Evolutionary conservation across 441 rosid species (phyloP), one percentile per base, ranked within the genome.

Genomic region (Adansonia rubrostipa): DNA sequence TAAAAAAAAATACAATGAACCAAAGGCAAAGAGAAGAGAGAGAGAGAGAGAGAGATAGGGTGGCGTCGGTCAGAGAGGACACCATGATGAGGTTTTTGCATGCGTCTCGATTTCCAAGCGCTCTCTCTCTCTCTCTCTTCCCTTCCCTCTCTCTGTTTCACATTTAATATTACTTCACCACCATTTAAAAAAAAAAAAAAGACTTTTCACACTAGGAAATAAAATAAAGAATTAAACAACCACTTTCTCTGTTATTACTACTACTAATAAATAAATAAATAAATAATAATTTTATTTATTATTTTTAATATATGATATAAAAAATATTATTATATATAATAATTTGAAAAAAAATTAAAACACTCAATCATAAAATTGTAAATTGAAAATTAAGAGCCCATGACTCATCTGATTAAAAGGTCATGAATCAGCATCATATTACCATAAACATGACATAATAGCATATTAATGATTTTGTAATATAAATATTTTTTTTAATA

Each of bases 41-140:
- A 51, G 78, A 63, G 79, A 51, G 78, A 58, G 14, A 47, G 0
- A 3, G 53, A 7, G 6, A 6, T 20, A 54, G 77, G 78, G 53
- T 86, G 84, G 94, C 91, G 91, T 85, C 89, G 87, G 89, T 65
- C 91, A 88, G 81, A 82, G 90, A 89, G 88, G 88, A 84, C 97
- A 92, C 83, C 85, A 94, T 94, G 82, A 91, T 91, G 89, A 83
- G 80, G 79, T 84, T 82, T 80, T 84, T 87, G 98, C 98, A 92
- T 90, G 98, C 98, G 96, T 83, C 92, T 89, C 86, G 85, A 73
- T 84, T 90, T 91, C 86, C 82, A 87, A 85, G 68, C 60, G 1
- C 3, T n/a, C 80, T 76, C 47, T 73, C 50, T 63, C 64, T 22
- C 45, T 28, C 33, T 2, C 33, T 28, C 33, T 2, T 2, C 33